Base-by-base conservation (phyloP, 208 protist genomes). In the Spongospora subterranea region DNA sequence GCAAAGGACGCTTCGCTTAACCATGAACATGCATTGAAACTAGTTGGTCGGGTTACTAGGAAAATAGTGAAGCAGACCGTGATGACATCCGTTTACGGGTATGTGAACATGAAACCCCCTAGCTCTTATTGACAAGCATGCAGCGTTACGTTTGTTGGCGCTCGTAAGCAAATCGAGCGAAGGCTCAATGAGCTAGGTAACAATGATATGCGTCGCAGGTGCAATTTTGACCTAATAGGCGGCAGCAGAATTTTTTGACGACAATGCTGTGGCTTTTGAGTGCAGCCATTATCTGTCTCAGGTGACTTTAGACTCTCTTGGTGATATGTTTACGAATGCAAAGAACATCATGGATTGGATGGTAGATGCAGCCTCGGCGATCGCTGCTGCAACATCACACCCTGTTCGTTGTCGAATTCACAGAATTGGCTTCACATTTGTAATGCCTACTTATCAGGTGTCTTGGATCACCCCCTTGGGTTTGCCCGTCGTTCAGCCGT, bases 11-110 rank as follows among this genome's bases (percentile, higher is more conserved):
- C 96, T n/a, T 93, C 89, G 29, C 92, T 93, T 0, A 97, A 97
- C 13, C 6, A 89, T 43, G 13, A 6, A 24, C 29, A 32, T 53
- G 88, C 88, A 89, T 20, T 45, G 45, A 92, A 96, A 65, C 95
- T 99, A 90, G 89, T 94, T 43, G 94, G 97, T 89, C 96, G 97
- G 90, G 96, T 99, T 89, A 96, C 95, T 71, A 96, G 98, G 41
- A 99, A 99, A 93, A 97, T 98, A 0, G 98, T 99, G 90, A 99
- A 99, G 95, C 97, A 98, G 88, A 98, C 98, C 43, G 98, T 99
- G 90, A 99, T 99, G 98, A 99, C 98, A 0, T 96, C 97, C 40
- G 93, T 95, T 29, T 96, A 96, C 88, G 98, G 50, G 50, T 60
- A 24, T 29, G 50, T 6, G 6, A 6, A 60, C 6, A 60, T 29